Evolutionary conservation across 2,329 filamentous ascomycete species (phyloP), one percentile per base, ranked within the genome.

Genomic region (Fusarium redolens): DNA sequence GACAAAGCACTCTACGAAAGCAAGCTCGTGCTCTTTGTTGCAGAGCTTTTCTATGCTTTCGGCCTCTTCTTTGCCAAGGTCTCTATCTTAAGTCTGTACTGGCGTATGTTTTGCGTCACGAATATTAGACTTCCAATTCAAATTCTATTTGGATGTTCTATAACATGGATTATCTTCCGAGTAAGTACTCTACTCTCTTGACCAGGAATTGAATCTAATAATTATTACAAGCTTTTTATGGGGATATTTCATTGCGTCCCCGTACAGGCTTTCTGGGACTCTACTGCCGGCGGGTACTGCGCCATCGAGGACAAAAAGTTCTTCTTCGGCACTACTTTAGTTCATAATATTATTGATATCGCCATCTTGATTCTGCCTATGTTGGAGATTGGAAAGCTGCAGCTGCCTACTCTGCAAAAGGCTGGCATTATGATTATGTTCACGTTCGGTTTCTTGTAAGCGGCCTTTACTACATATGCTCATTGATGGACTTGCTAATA

Each of bases 321-420:
- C 69, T 80, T 81, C 56, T 78, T 81, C 31, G 79, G 79, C 12
- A 80, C 78, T 1, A 74, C 79, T 2, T 35, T 80, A 14, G 72
- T 74, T 1, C 81, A 82, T 41, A 63, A 78, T 7, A 13, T 77
- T 2, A 73, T 82, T 28, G 81, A 82, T 25, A 57, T 82, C 20
- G 60, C 60, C 13, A 81, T 82, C 20, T 41, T 82, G 7, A 51
- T 72, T 6, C 59, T 82, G 0, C 81, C 81, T 0, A 66, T 80
- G 20, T 61, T 79, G 33, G 77, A 82, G 59, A 78, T 82, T 20
- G 63, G 64, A 12, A 78, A 77, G 30, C 57, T 82, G 3, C 71
- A 79, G 13, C 73, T 81, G 1, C 78, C 77, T 1, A 45, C 45
- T 1, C 13, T 72, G 1, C 79, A 80, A 41, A 80, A 78, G 50